Evolutionary conservation across 768 basidiomycete genomes (phyloP).

Genomic region (Mycena sanguinolenta): DNA sequence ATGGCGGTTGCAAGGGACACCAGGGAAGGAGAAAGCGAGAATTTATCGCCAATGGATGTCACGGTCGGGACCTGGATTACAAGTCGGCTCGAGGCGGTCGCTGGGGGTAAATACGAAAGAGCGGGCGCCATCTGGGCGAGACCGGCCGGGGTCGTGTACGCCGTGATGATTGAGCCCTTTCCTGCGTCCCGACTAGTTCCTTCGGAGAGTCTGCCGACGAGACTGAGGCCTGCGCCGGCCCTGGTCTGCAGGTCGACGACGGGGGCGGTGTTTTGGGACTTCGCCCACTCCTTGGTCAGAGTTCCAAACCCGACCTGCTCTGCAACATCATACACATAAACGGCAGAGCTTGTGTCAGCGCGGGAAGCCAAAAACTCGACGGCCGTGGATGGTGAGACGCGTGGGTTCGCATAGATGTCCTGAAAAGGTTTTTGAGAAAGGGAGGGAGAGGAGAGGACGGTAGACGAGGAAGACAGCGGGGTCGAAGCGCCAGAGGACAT

Average conservation of each 20-base stretch:
- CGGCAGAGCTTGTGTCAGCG: constrained; percentile 66
- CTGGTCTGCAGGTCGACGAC: constrained; percentile 85
- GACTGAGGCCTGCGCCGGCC: constrained; percentile 84
- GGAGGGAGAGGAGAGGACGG: constrained; percentile 56
- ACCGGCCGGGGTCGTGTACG: constrained; percentile 88
- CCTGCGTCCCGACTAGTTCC: constrained; percentile 79
- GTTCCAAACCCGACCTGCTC: constrained; percentile 87
- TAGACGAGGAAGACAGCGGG: constrained; percentile 54
- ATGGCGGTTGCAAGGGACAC: constrained; percentile 73
- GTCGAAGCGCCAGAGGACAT: constrained; percentile 54
- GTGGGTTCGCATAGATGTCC: constrained; percentile 57
- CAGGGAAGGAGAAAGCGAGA: constrained; percentile 84
- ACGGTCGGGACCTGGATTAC: constrained; percentile 88
- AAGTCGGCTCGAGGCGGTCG: constrained; percentile 74
- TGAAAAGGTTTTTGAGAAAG: constrained; percentile 45
- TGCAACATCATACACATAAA: constrained; percentile 88
- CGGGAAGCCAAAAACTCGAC: constrained; percentile 80
- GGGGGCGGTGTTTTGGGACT: constrained; percentile 58
- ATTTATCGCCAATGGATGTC: constrained; percentile 71
- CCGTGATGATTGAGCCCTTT: constrained; percentile 74
- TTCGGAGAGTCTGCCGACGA: constrained; percentile 85
- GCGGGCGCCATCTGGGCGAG: constrained; percentile 87
- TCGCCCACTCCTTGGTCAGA: constrained; percentile 75
- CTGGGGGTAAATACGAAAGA: constrained; percentile 77
- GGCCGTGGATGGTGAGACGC: constrained; percentile 68